These are phyloP conservation scores for Phaeosphaeria sp. DNA, from an alignment of 2,329 filamentous ascomycete genomes.

Conservation along the genomic window DNA sequence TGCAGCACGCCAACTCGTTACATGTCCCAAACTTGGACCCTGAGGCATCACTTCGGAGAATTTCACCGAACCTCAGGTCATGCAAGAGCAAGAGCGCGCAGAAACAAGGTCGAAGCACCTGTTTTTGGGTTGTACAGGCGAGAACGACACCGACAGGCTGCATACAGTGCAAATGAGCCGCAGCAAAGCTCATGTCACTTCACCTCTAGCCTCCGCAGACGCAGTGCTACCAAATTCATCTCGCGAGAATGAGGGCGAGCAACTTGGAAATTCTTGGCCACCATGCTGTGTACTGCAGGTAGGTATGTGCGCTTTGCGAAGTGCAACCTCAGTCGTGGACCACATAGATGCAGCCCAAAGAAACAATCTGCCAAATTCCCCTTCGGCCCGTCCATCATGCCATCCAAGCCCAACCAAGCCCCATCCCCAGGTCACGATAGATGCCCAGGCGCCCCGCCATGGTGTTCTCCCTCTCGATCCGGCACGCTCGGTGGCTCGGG, in stretches of 20 bases:
- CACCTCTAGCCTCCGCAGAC: background rate
- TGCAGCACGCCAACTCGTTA: background rate
- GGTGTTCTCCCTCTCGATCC: background rate
- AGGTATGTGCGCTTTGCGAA: background rate
- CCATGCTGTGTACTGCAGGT: background rate
- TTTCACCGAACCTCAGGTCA: background rate
- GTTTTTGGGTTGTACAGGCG: background rate
- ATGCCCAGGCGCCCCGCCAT: background rate
- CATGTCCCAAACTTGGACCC: background rate
- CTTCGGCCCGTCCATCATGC: background rate
- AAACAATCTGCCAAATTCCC: background rate
- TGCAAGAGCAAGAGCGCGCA: background rate
- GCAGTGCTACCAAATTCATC: background rate
- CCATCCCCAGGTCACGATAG: background rate
- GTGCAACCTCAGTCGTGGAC: background rate
- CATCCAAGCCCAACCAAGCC: background rate
- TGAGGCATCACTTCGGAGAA: background rate
- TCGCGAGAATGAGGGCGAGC: background rate
- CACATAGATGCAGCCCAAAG: background rate
- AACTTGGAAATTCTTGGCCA: background rate
- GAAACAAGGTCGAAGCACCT: background rate
- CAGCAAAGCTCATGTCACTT: background rate
- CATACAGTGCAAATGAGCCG: background rate
- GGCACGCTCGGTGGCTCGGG: background rate
- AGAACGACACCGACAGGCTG: background rate